A percentile compares a stretch with the other conserved stretches of the same genome.
phyloP scores from a whole-genome alignment of 2,329 filamentous ascomycete species.

The Thielaviopsis musarum region DNA sequence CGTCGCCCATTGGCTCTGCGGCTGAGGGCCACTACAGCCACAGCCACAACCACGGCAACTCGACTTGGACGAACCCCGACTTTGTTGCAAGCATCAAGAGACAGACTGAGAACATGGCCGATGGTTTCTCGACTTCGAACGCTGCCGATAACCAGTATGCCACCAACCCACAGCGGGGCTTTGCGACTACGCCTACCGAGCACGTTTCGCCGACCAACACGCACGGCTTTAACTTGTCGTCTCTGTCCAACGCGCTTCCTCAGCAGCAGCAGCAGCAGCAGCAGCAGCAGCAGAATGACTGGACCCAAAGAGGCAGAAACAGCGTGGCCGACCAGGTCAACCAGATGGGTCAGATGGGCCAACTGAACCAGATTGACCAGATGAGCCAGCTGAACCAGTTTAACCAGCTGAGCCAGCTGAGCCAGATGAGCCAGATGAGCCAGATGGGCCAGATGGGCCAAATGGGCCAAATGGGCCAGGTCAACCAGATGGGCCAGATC shows the following conservation, averaged over 20 bases:
- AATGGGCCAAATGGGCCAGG: too few relatives aligned
- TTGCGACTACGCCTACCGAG: neutral
- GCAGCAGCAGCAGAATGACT: too few relatives aligned
- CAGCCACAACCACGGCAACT: neutral
- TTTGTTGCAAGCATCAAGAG: neutral
- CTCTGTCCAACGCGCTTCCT: neutral
- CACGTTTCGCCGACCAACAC: neutral
- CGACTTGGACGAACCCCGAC: conserved; percentile 4
- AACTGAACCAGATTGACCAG: neutral
- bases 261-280: neutral
- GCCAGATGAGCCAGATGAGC: too few relatives aligned
- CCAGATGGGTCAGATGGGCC: neutral
- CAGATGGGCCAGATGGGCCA: too few relatives aligned
- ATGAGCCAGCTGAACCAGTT: neutral
- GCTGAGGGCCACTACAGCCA: neutral
- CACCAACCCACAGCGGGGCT: neutral
- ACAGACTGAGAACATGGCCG: neutral
- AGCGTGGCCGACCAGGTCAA: neutral
- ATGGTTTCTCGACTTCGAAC: neutral
- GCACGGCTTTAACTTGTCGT: neutral
- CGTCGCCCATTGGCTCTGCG: neutral
- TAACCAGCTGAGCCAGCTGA: too few relatives aligned
- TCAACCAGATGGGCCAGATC: too few relatives aligned
- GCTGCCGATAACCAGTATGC: neutral
- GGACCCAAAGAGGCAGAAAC: too few relatives aligned